phyloP scores from a whole-genome alignment of 148 eudicot species.

The Limonium bicolor region DNA sequence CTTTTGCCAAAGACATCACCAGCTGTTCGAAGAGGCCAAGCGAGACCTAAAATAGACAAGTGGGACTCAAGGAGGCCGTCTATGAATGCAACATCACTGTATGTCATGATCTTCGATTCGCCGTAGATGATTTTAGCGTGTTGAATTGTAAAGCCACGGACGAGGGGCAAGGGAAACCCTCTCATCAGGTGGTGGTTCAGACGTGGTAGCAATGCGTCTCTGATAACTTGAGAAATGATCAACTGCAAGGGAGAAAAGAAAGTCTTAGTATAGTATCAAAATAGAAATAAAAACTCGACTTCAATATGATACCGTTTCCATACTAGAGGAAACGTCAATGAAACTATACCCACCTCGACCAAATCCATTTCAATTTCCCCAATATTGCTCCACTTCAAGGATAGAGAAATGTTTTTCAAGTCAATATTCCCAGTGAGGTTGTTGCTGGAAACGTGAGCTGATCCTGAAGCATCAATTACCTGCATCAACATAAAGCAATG shows the following conservation, averaged over 20 bases:
- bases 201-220: conserved; percentile 38
- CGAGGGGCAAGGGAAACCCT: conserved; percentile 52
- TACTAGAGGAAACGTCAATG: too few relatives aligned
- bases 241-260: conserved; percentile 48
- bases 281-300: too few relatives aligned
- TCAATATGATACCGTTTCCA: too few relatives aligned
- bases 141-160: conserved; percentile 52
- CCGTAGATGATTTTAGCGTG: conserved; percentile 33
- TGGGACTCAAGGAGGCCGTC: too few relatives aligned
- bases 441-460: conserved; percentile 46
- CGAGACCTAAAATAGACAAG: too few relatives aligned
- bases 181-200: conserved; percentile 32
- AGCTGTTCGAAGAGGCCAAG: too few relatives aligned
- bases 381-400: conserved; percentile 70
- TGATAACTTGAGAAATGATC: conserved; percentile 29
- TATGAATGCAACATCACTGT: conserved; percentile 42
- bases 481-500: conserved; percentile 23
- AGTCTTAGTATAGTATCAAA: too few relatives aligned
- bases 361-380: conserved; percentile 42
- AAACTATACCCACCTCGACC: conserved; percentile 59
- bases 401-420: conserved; percentile 37
- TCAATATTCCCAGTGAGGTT: conserved; percentile 38
- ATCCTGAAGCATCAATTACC: conserved; percentile 48
- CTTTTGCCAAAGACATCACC: too few relatives aligned
- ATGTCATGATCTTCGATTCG: conserved; percentile 35